Evolutionary conservation across 768 basidiomycete species (phyloP).

Genomic region (Amanita pseudoporphyria): DNA sequence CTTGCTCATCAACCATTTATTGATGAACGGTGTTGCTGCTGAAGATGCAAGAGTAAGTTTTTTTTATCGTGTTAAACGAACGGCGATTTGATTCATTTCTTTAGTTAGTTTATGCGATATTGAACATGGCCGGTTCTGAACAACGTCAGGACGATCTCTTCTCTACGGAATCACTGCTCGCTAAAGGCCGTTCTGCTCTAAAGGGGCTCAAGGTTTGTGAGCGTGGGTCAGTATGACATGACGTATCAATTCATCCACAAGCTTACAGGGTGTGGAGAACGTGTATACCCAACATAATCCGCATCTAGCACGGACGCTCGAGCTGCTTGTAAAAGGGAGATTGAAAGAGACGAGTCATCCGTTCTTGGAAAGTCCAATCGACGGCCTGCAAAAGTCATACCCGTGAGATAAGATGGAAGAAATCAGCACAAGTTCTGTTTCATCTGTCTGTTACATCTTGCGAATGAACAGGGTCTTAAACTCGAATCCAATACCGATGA

Average conservation of each 20-base stretch:
- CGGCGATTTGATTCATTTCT: slow-evolving; percentile 9
- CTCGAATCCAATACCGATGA: no score
- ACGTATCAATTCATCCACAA: background rate
- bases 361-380: slow-evolving; percentile 62
- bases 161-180: slow-evolving; percentile 88
- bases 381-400: no score
- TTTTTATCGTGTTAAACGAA: slow-evolving; percentile 5
- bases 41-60: slow-evolving; percentile 55
- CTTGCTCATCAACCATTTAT: slow-evolving; percentile 60
- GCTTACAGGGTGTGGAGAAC: slow-evolving; percentile 87
- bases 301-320: slow-evolving; percentile 86
- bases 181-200: slow-evolving; percentile 87
- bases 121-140: slow-evolving; percentile 91
- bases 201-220: slow-evolving; percentile 80
- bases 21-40: slow-evolving; percentile 64
- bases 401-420: no score
- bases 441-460: no score
- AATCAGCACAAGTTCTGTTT: no score
- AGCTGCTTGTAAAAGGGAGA: slow-evolving; percentile 78
- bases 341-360: slow-evolving; percentile 86
- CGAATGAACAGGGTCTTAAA: no score
- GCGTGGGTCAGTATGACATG: background rate
- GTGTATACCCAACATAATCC: slow-evolving; percentile 98
- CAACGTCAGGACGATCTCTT: slow-evolving; percentile 97
- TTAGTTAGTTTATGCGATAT: slow-evolving; percentile 85